Evolutionary conservation across 2,329 filamentous ascomycete species (phyloP), one percentile per base, ranked within the genome.

Genomic region (Pseudogymnoascus verrucosus): DNA sequence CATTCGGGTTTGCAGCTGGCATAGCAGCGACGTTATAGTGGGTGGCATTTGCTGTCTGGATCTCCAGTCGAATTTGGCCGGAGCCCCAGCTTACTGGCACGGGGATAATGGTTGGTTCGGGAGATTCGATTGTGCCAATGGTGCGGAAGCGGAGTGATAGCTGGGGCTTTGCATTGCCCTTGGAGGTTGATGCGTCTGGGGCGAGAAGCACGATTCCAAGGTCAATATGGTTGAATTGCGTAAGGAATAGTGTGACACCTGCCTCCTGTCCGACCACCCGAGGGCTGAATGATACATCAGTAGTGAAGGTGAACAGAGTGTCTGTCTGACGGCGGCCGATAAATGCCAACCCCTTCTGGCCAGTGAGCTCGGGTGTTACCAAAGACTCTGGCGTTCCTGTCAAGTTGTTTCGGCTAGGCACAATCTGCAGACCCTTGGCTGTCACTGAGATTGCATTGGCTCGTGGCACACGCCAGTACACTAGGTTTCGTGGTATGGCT

Each of bases 291-390:
- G 75, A 71, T 0, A 85, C 61, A 63, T 81, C 75, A 2, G 82
- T 76, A 54, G 73, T 76, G 69, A 77, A 85, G 0, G 74, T 78
- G 70, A 85, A 85, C 0, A 83, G 71, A 0, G 82, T 81, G 65
- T 85, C 78, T 4, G 80, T 80, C 69, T 86, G 83, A 1, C 82
- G 76, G 1, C 81, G 76, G 0, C 79, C 80, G 16, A 87, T 74
- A 54, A 86, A 84, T 34, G 51, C 51, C 28, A 57, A 34, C 5
- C 51, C 51, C 28, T 57, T 11, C n/a, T 57, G 51, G 10, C 51
- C 51, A 0, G 82, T 77, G 70, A 82, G 80, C 4, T 80, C 78
- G 2, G 71, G 72, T 51, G 78, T 77, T 1, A 79, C 80, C 4
- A 75, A 79, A 63, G 80, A 78, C 0, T 78, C 77, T 64, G 84